Evolutionary conservation across 1,284 basidiomycete genomes (phyloP).

Genomic region (Sporisorium exsertum): DNA sequence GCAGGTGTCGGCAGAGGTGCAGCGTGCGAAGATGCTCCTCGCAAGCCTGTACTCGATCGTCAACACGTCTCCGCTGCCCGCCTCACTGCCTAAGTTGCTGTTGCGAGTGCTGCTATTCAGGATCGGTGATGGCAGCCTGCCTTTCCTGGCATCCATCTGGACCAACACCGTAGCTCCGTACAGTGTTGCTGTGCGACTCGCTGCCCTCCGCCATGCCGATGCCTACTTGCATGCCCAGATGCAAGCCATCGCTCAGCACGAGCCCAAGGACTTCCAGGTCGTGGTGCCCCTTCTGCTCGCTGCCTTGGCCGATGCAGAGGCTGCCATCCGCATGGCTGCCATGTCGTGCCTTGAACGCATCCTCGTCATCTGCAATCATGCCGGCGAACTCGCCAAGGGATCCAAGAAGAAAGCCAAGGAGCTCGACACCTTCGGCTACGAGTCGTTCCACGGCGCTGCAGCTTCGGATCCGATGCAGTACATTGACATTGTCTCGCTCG

Average conservation of each 20-base stretch:
- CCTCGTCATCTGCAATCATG: slow-evolving; percentile 70
- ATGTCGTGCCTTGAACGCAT: slow-evolving; percentile 75
- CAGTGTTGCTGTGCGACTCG: slow-evolving; percentile 73
- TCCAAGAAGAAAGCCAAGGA: slow-evolving; percentile 54
- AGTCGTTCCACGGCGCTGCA: slow-evolving; percentile 80
- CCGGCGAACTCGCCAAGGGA: slow-evolving; percentile 61
- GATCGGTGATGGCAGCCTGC: slow-evolving; percentile 79
- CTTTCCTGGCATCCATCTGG: slow-evolving; percentile 83
- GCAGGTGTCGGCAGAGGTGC: slow-evolving; percentile 24
- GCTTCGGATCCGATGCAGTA: slow-evolving; percentile 77
- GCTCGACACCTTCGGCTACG: slow-evolving; percentile 81
- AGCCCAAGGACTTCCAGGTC: slow-evolving; percentile 80
- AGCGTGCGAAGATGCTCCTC: slow-evolving; percentile 26
- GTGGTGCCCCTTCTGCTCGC: slow-evolving; percentile 82
- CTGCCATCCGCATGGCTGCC: slow-evolving; percentile 75
- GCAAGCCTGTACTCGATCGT: slow-evolving; percentile 37
- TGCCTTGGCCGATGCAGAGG: slow-evolving; percentile 75
- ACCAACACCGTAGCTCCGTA: slow-evolving; percentile 55
- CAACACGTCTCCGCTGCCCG: slow-evolving; percentile 31
- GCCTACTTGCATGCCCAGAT: slow-evolving; percentile 72
- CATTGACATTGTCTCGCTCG: slow-evolving; percentile 79
- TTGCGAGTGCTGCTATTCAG: slow-evolving; percentile 75
- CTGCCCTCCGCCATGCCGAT: slow-evolving; percentile 83
- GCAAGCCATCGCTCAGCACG: slow-evolving; percentile 12
- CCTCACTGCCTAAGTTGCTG: slow-evolving; percentile 31